phyloP scores from a whole-genome alignment of 1,284 basidiomycete species.

The Puccinia horiana region DNA sequence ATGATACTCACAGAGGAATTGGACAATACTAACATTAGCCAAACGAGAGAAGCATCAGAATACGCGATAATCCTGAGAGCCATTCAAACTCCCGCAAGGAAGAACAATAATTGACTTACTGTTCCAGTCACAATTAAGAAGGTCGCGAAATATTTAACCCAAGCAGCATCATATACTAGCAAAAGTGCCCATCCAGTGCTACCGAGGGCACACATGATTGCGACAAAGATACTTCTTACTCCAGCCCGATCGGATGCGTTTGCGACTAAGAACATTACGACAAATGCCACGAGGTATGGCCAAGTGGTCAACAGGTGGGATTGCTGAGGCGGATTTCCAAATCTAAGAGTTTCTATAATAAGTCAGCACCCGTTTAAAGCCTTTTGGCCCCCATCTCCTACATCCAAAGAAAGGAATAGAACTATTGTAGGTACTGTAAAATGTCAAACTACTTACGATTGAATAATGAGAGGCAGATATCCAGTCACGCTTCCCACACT shows the following conservation, averaged over 20 bases:
- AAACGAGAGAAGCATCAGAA: not conserved
- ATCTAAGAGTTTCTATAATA: not conserved
- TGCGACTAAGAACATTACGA: slow-evolving; percentile 25
- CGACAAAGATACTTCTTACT: slow-evolving; percentile 13
- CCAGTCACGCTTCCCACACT: slow-evolving; percentile 32
- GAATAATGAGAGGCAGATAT: slow-evolving; percentile 30
- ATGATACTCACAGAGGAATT: slow-evolving; percentile 22
- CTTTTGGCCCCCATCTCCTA: not conserved
- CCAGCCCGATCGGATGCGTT: slow-evolving; percentile 24
- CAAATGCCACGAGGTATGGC: slow-evolving; percentile 27
- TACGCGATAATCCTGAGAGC: not conserved
- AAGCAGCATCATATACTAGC: not conserved
- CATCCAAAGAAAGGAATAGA: not conserved
- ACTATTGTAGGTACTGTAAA: not conserved
- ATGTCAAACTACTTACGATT: not conserved
- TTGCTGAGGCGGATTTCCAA: not conserved
- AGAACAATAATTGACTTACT: not conserved
- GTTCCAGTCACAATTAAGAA: slow-evolving; percentile 28
- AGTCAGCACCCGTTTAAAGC: not conserved
- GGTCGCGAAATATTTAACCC: slow-evolving; percentile 10
- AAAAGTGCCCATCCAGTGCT: slow-evolving; percentile 27
- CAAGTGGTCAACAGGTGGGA: slow-evolving; percentile 20
- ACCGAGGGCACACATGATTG: not conserved
- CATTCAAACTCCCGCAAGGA: not conserved
- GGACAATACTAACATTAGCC: slow-evolving; percentile 10